phyloP scores from a whole-genome alignment of 768 basidiomycete species.

The Rhodosporidiobolus odoratus region DNA sequence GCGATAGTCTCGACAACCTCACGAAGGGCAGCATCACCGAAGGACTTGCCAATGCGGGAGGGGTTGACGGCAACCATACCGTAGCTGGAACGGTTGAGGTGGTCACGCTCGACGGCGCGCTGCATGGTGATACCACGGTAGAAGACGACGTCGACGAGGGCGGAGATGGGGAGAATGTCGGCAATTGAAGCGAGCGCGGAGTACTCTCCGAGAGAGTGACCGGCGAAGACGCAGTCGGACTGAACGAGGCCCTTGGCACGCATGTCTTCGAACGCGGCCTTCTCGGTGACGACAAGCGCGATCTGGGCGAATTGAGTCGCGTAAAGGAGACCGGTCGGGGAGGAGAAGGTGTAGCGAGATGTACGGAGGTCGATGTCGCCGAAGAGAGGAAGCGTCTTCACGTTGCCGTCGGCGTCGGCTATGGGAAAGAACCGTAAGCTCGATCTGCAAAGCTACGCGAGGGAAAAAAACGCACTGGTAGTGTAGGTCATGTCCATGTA shows the following conservation, averaged over 20 bases:
- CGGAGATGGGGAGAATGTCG: slow-evolving; percentile 88
- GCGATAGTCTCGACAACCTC: slow-evolving; percentile 93
- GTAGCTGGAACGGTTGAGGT: slow-evolving; percentile 86
- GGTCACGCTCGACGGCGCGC: slow-evolving; percentile 93
- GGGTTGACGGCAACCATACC: slow-evolving; percentile 99
- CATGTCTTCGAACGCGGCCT: slow-evolving; percentile 98
- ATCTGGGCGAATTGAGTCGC: slow-evolving; percentile 99
- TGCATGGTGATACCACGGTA: slow-evolving; percentile 99
- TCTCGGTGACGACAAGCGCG: slow-evolving; percentile 94
- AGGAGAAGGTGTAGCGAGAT: slow-evolving; percentile 95
- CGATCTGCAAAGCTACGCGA: neutral
- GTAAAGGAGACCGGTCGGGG: slow-evolving; percentile 88
- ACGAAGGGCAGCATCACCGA: slow-evolving; percentile 89
- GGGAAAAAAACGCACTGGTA: slow-evolving; percentile 52
- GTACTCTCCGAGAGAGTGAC: slow-evolving; percentile 97
- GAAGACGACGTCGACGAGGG: slow-evolving; percentile 96
- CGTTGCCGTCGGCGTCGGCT: slow-evolving; percentile 82
- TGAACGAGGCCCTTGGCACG: slow-evolving; percentile 92
- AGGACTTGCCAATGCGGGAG: slow-evolving; percentile 84
- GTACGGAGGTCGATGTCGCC: slow-evolving; percentile 91
- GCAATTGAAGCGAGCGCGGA: slow-evolving; percentile 97
- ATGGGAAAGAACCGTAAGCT: neutral
- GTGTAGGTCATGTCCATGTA: slow-evolving; percentile 99
- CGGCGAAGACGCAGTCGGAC: slow-evolving; percentile 85
- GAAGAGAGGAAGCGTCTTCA: slow-evolving; percentile 94